Evolutionary conservation across 2,329 filamentous ascomycete species (phyloP).

Genomic region (Cladosporium sp.): DNA sequence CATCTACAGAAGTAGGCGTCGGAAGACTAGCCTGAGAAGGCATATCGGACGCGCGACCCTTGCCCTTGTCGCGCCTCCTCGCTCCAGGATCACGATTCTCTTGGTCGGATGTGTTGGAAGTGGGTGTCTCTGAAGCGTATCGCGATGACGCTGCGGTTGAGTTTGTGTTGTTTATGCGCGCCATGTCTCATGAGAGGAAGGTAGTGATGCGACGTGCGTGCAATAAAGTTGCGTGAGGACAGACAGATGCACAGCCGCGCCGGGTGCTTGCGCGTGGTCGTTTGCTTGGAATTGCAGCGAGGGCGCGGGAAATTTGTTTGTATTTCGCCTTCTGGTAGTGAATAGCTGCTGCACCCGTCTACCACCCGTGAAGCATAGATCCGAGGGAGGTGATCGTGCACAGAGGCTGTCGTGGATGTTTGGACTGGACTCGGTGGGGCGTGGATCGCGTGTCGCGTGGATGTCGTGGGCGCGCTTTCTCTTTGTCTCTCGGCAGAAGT

Average conservation of each 20-base stretch:
- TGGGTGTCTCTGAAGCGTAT: slow-evolving; percentile 26
- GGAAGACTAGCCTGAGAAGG: slow-evolving; percentile 38
- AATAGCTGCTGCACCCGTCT: background rate
- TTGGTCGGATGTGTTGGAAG: slow-evolving; percentile 41
- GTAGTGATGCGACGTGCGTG: background rate
- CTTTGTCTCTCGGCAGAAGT: slow-evolving; percentile 1
- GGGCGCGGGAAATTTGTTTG: background rate
- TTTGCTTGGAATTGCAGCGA: background rate
- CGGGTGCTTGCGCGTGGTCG: background rate
- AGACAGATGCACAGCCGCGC: background rate
- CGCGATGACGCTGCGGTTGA: slow-evolving; percentile 24
- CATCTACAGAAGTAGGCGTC: slow-evolving; percentile 43
- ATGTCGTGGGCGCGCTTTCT: background rate
- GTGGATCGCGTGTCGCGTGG: slow-evolving; percentile 9
- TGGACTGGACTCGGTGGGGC: background rate
- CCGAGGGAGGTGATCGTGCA: background rate
- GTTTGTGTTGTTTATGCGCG: slow-evolving; percentile 28
- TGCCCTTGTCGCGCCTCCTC: slow-evolving; percentile 45
- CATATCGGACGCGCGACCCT: slow-evolving; percentile 42
- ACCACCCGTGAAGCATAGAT: background rate
- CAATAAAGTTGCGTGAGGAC: background rate
- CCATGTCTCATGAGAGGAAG: slow-evolving; percentile 27
- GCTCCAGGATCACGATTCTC: slow-evolving; percentile 44
- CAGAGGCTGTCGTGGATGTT: background rate
- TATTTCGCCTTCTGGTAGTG: background rate